A percentile compares a stretch with the other conserved stretches of the same genome.
Conservation (phyloP, 108 stramenopile species). For the Fistulifera solaris region DNA sequence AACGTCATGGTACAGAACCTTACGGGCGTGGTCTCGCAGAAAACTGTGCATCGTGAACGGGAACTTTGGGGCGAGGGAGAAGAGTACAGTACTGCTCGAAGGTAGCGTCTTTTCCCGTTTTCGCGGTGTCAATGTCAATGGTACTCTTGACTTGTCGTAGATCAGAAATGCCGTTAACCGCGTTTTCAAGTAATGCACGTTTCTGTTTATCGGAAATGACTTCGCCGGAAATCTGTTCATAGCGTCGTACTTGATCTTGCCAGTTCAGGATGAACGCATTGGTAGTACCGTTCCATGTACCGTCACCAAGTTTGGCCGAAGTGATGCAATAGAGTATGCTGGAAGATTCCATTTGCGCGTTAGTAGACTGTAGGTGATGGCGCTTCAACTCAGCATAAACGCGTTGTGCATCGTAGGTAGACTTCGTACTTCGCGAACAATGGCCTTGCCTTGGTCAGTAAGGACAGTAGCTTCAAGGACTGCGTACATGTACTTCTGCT, state of each 20-base stretch:
- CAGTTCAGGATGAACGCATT: constrained; percentile 8
- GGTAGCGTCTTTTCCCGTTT: not conserved
- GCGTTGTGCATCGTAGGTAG: constrained; percentile 9
- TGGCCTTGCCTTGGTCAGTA: constrained; percentile 2
- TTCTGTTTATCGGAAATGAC: not conserved
- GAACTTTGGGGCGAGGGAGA: not conserved
- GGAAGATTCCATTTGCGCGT: not conserved
- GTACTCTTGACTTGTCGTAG: constrained; percentile 1
- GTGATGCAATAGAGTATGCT: constrained; percentile 1
- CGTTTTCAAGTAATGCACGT: not conserved
- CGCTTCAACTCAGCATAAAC: not conserved
- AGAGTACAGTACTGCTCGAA: not conserved
- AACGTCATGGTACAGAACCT: not conserved
- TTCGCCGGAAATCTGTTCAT: constrained; percentile 3
- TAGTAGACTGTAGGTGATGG: not conserved
- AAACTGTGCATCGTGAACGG: not conserved
- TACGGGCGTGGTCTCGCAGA: not conserved
- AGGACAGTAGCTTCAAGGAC: not conserved
- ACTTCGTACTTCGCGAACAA: constrained; percentile 7
- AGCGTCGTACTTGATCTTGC: constrained; percentile 6
- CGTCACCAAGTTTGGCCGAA: not conserved
- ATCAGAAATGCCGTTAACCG: not conserved
- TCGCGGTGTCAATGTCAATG: not conserved
- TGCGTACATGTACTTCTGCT: constrained; percentile 3
- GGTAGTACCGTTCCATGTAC: constrained; percentile 1